Evolutionary conservation across 164 flowering plant genomes (phyloP).

Genomic region (Stephania yunnanensis): DNA sequence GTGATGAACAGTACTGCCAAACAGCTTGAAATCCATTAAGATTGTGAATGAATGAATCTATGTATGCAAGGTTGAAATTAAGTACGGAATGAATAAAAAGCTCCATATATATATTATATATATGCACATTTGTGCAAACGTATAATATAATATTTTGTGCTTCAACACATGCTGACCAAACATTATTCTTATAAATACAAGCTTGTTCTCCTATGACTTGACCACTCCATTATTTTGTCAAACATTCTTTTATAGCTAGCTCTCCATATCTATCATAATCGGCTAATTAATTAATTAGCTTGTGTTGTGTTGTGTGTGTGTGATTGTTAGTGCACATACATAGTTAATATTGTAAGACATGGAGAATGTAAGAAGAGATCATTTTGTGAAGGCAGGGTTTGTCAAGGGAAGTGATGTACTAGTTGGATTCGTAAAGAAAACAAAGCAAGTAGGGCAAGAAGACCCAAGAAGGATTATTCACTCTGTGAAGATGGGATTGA

Average conservation of each 20-base stretch:
- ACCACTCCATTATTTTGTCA: no score
- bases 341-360: background rate
- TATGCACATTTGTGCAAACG: background rate
- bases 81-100: background rate
- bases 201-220: no score
- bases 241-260: no score
- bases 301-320: no score
- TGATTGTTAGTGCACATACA: no score
- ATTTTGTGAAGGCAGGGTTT: constrained; percentile 8
- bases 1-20: background rate
- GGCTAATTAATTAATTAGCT: no score
- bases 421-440: constrained; percentile 18
- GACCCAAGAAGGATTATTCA: constrained; percentile 78
- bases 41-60: background rate
- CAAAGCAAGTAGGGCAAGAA: constrained; percentile 46
- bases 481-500: constrained; percentile 67
- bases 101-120: background rate
- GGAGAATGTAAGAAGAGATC: background rate
- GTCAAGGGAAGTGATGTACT: constrained; percentile 10
- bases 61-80: background rate
- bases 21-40: background rate
- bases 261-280: no score
- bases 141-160: background rate
- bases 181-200: background rate
- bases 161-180: background rate